A percentile compares a stretch with the other conserved stretches of the same genome.
Evolutionary conservation across 495 filamentous ascomycete genomes (phyloP).

Genomic region (Clavariopsis aquatica): DNA sequence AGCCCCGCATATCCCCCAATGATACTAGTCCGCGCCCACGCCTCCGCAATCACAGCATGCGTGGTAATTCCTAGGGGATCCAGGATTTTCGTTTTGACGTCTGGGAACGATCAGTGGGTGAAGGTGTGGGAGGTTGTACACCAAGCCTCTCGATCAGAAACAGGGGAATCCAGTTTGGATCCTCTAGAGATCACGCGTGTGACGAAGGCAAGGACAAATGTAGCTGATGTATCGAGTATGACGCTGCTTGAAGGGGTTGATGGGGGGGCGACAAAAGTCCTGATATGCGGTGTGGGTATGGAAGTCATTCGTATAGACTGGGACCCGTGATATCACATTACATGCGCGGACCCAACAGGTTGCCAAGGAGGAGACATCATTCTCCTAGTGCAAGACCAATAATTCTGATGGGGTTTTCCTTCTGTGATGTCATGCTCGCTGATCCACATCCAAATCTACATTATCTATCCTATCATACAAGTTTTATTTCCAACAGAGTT

Average conservation of each 20-base stretch:
- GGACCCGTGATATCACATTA: background rate
- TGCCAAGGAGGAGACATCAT: no score
- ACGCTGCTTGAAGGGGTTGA: conserved; percentile 40
- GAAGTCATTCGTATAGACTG: conserved; percentile 42
- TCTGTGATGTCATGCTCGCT: background rate
- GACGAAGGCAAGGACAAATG: conserved; percentile 58
- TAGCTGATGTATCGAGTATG: conserved; percentile 64
- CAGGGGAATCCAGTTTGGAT: conserved; percentile 21
- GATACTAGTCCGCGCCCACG: conserved; percentile 72
- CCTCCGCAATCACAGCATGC: conserved; percentile 73
- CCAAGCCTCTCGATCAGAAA: conserved; percentile 38
- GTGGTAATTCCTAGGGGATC: conserved; percentile 46
- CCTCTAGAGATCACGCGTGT: conserved; percentile 49
- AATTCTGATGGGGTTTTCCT: no score
- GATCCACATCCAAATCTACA: background rate
- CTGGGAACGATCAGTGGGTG: conserved; percentile 79
- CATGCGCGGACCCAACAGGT: no score
- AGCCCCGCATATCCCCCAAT: conserved; percentile 39
- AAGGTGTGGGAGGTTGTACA: conserved; percentile 66
- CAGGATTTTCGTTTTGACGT: conserved; percentile 53
- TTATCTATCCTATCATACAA: background rate
- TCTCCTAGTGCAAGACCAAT: no score
- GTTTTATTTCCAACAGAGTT: background rate
- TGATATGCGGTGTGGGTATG: conserved; percentile 61
- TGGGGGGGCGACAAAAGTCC: conserved; percentile 28